Base-by-base conservation (phyloP, 192 early-diverging fungal genomes). In the Funneliformis geosporum region DNA sequence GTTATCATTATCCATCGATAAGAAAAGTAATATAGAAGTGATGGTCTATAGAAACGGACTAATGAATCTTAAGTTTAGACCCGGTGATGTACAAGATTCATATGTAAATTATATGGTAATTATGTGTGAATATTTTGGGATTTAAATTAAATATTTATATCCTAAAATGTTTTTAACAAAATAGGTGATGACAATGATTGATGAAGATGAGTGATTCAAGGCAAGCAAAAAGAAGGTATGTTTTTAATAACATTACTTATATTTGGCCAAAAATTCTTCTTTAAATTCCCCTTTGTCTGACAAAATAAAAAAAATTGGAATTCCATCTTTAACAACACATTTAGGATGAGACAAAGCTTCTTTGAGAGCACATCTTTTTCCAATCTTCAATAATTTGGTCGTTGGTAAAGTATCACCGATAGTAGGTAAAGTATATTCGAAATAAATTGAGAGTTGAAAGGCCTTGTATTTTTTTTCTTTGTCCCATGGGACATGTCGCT, bases 281-380 rank as follows among this genome's bases (percentile, higher is more conserved):
- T 42, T 14, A 68, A 68, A 68, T 8, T 68, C 21, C 8, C 66
- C 38, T 39, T 21, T 65, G 8, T 68, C 33, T 21, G 91, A 89
- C n/a, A 99, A 80, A 43, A 99, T 90, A 79, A 97, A 89, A 85
- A 99, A 95, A 71, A 86, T 91, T 9, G 92, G 90, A 27, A 98
- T 90, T 5, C 95, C 94, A 81, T 99, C 93, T 60, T 91, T 89
- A 28, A 98, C 88, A 2, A 91, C 80, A 82, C 93, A 95, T 71
- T 92, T 90, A 8, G 86, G 84, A 74, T 87, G 87, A 18, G 82
- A 79, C 39, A 98, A 77, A 1, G 93, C 89, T 11, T 90, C 87
- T 75, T 80, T 87, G 77, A 99, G 82, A 28, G 89, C 83, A 55
- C 86, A 80, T 59, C 90, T 87, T 75, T 84, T 87, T 59, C 87